A percentile compares a stretch with the other conserved stretches of the same genome.
These are phyloP conservation scores for Aphanoascus verrucosus DNA, from an alignment of 2,329 filamentous ascomycete species.

Conservation along the genomic window DNA sequence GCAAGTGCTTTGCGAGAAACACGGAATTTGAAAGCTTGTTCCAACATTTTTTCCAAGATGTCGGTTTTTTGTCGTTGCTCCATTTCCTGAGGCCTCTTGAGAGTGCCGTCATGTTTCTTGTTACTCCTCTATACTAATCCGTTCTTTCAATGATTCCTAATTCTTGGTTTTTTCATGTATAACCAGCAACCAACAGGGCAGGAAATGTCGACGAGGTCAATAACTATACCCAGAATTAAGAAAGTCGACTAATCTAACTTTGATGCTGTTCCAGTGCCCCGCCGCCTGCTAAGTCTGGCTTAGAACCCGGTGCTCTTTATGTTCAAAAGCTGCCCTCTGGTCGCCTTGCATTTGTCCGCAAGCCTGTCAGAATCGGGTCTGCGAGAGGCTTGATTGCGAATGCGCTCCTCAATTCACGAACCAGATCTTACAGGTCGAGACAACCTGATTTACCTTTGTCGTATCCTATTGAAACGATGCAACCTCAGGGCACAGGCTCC, in stretches of 20 bases:
- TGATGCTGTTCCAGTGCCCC: not conserved
- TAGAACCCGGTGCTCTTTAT: slow-evolving; percentile 14
- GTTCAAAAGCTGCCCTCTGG: slow-evolving; percentile 15
- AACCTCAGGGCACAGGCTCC: not conserved
- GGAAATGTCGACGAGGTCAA: slow-evolving; percentile 1
- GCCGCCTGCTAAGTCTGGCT: not conserved
- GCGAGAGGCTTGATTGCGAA: slow-evolving; percentile 5
- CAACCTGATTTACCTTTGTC: not conserved
- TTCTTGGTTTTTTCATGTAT: not conserved
- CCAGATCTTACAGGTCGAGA: not conserved
- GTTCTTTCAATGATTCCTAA: not conserved
- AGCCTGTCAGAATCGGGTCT: slow-evolving; percentile 11
- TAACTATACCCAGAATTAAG: not conserved
- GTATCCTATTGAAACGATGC: not conserved
- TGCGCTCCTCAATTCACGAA: slow-evolving; percentile 3
- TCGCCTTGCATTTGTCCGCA: slow-evolving; percentile 16
- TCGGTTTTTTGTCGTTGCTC: too few relatives aligned
- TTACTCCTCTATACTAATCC: not conserved
- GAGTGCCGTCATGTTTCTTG: too few relatives aligned
- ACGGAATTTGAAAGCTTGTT: too few relatives aligned
- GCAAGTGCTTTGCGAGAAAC: too few relatives aligned
- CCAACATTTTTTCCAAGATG: too few relatives aligned
- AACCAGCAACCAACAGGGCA: not conserved
- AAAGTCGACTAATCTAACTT: not conserved
- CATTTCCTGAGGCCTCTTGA: too few relatives aligned